These are phyloP conservation scores for Periconia macrospinosa DNA, from an alignment of 2,329 filamentous ascomycete species.

Conservation along the genomic window DNA sequence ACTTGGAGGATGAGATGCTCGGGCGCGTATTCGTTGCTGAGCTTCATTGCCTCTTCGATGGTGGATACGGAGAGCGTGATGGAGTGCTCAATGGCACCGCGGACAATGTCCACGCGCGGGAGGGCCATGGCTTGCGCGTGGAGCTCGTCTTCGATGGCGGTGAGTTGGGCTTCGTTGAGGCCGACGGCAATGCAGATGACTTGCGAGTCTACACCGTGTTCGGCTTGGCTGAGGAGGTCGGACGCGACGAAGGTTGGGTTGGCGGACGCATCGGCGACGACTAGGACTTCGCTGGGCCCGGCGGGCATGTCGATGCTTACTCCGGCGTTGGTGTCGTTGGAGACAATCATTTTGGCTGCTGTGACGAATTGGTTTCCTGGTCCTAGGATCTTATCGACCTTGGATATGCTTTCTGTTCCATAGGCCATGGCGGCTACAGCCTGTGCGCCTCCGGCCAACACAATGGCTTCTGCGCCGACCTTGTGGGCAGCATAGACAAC, in stretches of 20 bases:
- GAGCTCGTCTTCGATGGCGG: slow-evolving; percentile 87
- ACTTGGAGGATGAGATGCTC: slow-evolving; percentile 96
- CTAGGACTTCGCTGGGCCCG: slow-evolving; percentile 94
- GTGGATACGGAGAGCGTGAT: slow-evolving; percentile 78
- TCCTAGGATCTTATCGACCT: slow-evolving; percentile 98
- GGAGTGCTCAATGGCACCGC: slow-evolving; percentile 86
- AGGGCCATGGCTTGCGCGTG: slow-evolving; percentile 84
- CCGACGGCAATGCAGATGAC: slow-evolving; percentile 88
- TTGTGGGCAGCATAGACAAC: slow-evolving; percentile 98
- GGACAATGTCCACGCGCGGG: slow-evolving; percentile 89
- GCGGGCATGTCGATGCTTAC: slow-evolving; percentile 99
- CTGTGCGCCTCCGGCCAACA: slow-evolving; percentile 92
- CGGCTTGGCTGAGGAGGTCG: slow-evolving; percentile 91
- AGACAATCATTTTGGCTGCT: slow-evolving; percentile 96
- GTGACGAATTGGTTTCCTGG: slow-evolving; percentile 99
- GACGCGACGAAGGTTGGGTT: slow-evolving; percentile 95
- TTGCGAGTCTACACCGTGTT: slow-evolving; percentile 95
- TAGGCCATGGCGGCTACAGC: slow-evolving; percentile 97
- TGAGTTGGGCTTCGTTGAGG: slow-evolving; percentile 70
- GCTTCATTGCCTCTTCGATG: slow-evolving; percentile 72
- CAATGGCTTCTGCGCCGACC: slow-evolving; percentile 92
- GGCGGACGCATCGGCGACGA: slow-evolving; percentile 83
- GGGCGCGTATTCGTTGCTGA: slow-evolving; percentile 94
- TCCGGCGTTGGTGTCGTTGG: slow-evolving; percentile 93
- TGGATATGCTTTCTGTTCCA: slow-evolving; percentile 88